Evolutionary conservation across 495 filamentous ascomycete species (phyloP), one percentile per base, ranked within the genome.

Genomic region (Hypoxylon rickii): DNA sequence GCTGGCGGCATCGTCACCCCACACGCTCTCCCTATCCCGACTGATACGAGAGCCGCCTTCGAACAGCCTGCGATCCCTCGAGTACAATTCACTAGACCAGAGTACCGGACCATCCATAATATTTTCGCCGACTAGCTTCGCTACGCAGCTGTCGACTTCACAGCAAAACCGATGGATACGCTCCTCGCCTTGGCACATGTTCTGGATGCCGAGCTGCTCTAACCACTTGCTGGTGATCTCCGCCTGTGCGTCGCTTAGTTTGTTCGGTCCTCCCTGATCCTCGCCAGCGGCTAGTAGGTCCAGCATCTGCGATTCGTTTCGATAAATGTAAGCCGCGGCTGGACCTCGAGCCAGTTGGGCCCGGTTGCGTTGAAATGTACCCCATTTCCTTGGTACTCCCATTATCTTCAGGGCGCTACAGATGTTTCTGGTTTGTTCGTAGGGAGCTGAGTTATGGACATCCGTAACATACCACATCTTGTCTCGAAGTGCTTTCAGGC

Each of bases 391-490:
- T 29, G 81, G 81, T 61, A 75, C 73, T n/a, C 83, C 86, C 94
- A 98, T 98, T n/a, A 86, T 89, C 69, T 92, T 94, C 38, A 98
- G 73, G 22, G 94, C 94, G 50, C 86, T 78, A 8, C 91, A 89
- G 8, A 98, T 86, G 67, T 93, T 87, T 52, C 86, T 86, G 17
- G 91, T 91, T 68, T 95, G 89, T 52, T 96, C 93, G 64, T 96
- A 98, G 1, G 84, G 81, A 34, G 84, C 89, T 13, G 93, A 97
- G 64, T 96, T 93, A 48, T 88, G 86, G 36, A 97, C 94, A 70
- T 97, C 94, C 4, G 92, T 96, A 59, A 94, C 89, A 69, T 96
- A 98, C 94, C 94, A 98, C 90, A 96, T 96, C 78, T 97, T 97
- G 70, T 95, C 88, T 34, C 94, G 81, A 15, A 93, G 73, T 17